phyloP scores from a whole-genome alignment of 306 rosid genomes.

The Elaeagnus macrophylla region DNA sequence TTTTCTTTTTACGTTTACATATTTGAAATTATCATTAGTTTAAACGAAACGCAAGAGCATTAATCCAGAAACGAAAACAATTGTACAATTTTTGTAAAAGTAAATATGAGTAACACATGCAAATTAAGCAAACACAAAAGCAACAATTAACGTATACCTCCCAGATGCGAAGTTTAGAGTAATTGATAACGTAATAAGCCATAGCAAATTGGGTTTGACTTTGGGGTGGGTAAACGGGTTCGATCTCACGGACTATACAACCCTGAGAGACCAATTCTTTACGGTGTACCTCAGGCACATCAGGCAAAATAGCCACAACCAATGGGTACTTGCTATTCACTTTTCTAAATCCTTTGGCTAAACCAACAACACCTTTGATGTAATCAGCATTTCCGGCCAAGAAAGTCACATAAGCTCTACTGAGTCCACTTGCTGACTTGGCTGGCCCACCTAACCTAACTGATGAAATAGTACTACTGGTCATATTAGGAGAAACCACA shows the following conservation, averaged over 20 bases:
- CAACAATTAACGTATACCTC: slow-evolving; percentile 21
- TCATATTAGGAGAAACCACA: too few relatives aligned
- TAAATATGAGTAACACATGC: not conserved
- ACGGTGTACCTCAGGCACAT: slow-evolving; percentile 46
- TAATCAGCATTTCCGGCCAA: slow-evolving; percentile 51
- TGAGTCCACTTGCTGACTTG: not conserved
- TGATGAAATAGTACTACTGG: too few relatives aligned
- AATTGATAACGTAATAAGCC: slow-evolving; percentile 56
- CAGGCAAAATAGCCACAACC: slow-evolving; percentile 40
- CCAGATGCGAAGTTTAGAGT: slow-evolving; percentile 59
- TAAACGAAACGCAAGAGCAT: too few relatives aligned
- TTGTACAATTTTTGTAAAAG: too few relatives aligned
- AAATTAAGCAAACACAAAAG: not conserved
- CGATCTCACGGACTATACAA: slow-evolving; percentile 37
- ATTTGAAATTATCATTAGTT: too few relatives aligned
- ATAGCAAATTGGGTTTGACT: slow-evolving; percentile 32
- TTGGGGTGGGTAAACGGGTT: slow-evolving; percentile 35
- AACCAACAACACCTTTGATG: slow-evolving; percentile 45
- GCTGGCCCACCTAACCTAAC: too few relatives aligned
- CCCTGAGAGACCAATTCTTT: slow-evolving; percentile 35
- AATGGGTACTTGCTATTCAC: slow-evolving; percentile 31
- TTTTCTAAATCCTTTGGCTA: slow-evolving; percentile 46
- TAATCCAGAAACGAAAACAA: too few relatives aligned
- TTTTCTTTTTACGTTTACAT: too few relatives aligned
- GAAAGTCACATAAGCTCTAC: slow-evolving; percentile 43